These are phyloP conservation scores for Blastobotrys americana DNA, from an alignment of 805 yeast species.

Conservation along the genomic window DNA sequence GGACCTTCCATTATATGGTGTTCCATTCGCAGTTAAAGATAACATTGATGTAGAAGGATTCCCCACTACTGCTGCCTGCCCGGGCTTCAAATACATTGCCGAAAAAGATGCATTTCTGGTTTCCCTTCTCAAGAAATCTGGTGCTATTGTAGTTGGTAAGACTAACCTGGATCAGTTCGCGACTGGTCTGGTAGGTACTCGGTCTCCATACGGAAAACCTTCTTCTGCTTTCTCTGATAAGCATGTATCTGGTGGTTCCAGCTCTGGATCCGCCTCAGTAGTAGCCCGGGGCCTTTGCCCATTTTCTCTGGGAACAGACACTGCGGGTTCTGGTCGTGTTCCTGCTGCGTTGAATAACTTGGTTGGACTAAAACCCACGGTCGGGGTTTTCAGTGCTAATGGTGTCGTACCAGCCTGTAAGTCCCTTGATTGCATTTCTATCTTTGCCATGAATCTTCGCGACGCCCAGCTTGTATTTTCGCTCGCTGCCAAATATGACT, in stretches of 20 bases:
- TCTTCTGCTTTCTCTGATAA: slow-evolving; percentile 66
- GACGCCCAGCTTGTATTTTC: slow-evolving; percentile 80
- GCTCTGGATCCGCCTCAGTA: slow-evolving; percentile 91
- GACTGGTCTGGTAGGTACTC: slow-evolving; percentile 90
- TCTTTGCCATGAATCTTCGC: slow-evolving; percentile 65
- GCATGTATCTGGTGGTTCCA: slow-evolving; percentile 91
- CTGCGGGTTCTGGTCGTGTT: slow-evolving; percentile 97
- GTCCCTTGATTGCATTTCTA: slow-evolving; percentile 86
- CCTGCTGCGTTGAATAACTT: slow-evolving; percentile 93
- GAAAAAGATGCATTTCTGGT: slow-evolving; percentile 70
- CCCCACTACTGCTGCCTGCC: slow-evolving; percentile 93
- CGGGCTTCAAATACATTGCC: slow-evolving; percentile 68
- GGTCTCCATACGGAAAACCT: slow-evolving; percentile 92
- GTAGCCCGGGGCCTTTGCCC: slow-evolving; percentile 90
- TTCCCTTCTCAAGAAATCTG: slow-evolving; percentile 64
- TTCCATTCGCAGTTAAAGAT: slow-evolving; percentile 91
- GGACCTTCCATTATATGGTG: slow-evolving; percentile 68
- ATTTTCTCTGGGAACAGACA: slow-evolving; percentile 85
- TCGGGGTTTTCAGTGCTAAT: slow-evolving; percentile 73
- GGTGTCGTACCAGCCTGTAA: slow-evolving; percentile 99
- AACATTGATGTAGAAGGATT: slow-evolving; percentile 82
- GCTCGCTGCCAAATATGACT: slow-evolving; percentile 67
- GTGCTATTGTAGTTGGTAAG: slow-evolving; percentile 90
- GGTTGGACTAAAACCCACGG: slow-evolving; percentile 88
- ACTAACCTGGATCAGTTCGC: slow-evolving; percentile 97